Conservation (phyloP, 139 green algal genomes). For the Closterium sp. region DNA sequence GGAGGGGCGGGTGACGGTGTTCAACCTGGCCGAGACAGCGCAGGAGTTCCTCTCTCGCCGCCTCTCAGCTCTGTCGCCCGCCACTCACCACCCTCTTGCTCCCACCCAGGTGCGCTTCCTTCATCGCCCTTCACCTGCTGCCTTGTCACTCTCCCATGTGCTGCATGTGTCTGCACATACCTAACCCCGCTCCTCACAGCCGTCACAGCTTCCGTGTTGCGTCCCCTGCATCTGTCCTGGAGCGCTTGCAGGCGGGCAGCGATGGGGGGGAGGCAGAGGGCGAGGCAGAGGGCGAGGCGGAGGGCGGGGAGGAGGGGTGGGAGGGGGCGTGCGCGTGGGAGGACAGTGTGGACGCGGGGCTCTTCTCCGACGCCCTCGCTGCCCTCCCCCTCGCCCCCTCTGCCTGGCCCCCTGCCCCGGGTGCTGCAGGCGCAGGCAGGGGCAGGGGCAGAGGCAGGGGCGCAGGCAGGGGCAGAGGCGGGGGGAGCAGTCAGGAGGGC, state of each 20-base stretch:
- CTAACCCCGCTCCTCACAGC: not conserved
- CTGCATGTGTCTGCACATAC: not conserved
- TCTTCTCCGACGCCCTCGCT: constrained; percentile 12
- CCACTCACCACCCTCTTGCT: not conserved
- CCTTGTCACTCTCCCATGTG: no score
- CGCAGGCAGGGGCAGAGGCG: not conserved
- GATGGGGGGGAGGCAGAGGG: no score
- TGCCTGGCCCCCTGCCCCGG: not conserved
- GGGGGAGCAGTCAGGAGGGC: not conserved
- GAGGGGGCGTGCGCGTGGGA: not conserved
- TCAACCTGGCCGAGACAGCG: constrained; percentile 39
- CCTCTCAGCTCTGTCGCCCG: not conserved
- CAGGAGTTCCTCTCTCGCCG: constrained; percentile 34
- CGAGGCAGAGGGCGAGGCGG: no score
- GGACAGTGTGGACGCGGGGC: constrained; percentile 2
- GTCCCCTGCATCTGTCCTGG: not conserved
- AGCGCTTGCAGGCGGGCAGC: not conserved
- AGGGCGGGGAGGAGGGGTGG: no score
- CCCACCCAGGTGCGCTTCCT: not conserved
- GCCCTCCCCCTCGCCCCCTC: not conserved
- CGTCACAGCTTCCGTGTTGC: not conserved
- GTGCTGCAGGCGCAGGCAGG: not conserved
- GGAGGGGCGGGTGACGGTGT: constrained; percentile 36
- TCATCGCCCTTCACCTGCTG: not conserved
- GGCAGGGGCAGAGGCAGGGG: not conserved